Evolutionary conservation across 805 yeast genomes (phyloP).

Genomic region (Sungouiozyma intestinalis): DNA sequence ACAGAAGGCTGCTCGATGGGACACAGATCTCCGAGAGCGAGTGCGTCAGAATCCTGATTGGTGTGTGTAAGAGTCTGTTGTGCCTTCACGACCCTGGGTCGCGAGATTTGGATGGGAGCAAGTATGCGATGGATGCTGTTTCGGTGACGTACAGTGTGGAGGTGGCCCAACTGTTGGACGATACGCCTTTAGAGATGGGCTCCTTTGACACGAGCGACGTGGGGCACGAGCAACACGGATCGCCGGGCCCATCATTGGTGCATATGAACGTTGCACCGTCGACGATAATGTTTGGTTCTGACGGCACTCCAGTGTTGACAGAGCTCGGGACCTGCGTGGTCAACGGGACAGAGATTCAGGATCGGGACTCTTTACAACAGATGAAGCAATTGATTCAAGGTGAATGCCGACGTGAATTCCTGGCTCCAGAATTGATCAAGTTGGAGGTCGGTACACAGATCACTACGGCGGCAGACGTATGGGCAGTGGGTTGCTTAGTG

Average conservation of each 20-base stretch:
- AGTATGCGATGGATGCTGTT: constrained; percentile 8
- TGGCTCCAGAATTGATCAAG: constrained; percentile 86
- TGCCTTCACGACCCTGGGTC: constrained; percentile 47
- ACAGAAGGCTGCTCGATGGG: constrained; percentile 47
- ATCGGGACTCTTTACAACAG: constrained; percentile 61
- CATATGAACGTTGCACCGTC: constrained; percentile 88
- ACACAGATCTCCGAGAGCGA: constrained; percentile 49
- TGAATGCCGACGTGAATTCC: constrained; percentile 74
- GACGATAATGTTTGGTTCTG: constrained; percentile 68
- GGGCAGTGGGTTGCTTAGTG: constrained; percentile 84
- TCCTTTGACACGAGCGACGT: neutral
- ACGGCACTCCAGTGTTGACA: constrained; percentile 67
- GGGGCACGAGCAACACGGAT: no score
- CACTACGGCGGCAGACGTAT: constrained; percentile 60
- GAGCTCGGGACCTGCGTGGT: constrained; percentile 74
- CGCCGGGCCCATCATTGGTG: constrained; percentile 39
- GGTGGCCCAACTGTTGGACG: constrained; percentile 14
- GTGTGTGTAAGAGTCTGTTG: constrained; percentile 63
- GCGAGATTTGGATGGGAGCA: constrained; percentile 7
- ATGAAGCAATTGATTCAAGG: constrained; percentile 66
- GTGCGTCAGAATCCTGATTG: constrained; percentile 50
- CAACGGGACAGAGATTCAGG: constrained; percentile 44
- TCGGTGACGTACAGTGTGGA: constrained; percentile 21
- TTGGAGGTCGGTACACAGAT: constrained; percentile 55
- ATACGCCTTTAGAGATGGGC: constrained; percentile 8